Evolutionary conservation across 208 protist genomes (phyloP).

Genomic region (Tritrichomonas foetus): DNA sequence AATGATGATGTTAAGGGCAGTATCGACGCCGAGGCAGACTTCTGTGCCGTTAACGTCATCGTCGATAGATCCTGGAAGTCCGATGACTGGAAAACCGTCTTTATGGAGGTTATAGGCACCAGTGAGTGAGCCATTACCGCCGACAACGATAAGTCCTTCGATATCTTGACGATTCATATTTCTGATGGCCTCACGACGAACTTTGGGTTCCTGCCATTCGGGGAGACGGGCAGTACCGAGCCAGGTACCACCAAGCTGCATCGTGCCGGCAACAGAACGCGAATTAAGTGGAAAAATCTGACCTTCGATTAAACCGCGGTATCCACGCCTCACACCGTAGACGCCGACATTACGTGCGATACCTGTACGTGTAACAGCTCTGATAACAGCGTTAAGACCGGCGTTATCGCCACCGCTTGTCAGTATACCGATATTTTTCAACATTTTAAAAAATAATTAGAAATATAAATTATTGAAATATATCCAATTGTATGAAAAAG

Average conservation of each 20-base stretch:
- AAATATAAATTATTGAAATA: too few species aligned
- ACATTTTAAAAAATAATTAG: background rate
- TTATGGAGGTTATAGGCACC: background rate
- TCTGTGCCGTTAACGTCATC: constrained; percentile 26
- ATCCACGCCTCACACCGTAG: background rate
- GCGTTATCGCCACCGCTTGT: constrained; percentile 35
- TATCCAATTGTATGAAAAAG: too few species aligned
- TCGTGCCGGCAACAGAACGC: background rate
- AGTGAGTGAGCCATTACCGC: background rate
- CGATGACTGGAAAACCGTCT: constrained; percentile 29
- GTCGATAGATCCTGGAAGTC: constrained; percentile 36
- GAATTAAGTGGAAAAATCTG: constrained; percentile 10
- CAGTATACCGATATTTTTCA: background rate
- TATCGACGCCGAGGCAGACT: constrained; percentile 7
- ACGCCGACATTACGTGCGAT: background rate
- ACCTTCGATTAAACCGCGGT: constrained; percentile 23
- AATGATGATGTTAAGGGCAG: constrained; percentile 27
- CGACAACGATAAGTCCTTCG: constrained; percentile 6
- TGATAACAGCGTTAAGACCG: background rate
- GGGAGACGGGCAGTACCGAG: constrained; percentile 29
- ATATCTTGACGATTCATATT: background rate
- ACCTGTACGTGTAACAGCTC: background rate
- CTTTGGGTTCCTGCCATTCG: constrained; percentile 28
- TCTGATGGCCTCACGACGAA: background rate
- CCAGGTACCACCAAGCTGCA: constrained; percentile 9